These are phyloP conservation scores for Pyrenochaeta sp. DNA, from an alignment of 2,329 filamentous ascomycete species.

Conservation along the genomic window DNA sequence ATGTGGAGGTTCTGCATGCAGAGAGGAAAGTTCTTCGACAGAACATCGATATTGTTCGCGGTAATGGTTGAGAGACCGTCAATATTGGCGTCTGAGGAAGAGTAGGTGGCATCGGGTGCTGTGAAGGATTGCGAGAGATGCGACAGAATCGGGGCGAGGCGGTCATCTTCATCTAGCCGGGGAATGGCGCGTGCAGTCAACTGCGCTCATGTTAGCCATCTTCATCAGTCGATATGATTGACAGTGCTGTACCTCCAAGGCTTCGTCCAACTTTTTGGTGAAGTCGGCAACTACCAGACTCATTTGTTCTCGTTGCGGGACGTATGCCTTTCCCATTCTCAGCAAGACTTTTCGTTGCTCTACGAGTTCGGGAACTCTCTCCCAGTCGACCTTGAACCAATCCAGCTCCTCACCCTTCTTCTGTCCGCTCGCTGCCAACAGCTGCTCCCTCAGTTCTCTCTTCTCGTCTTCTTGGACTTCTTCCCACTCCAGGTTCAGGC, in stretches of 20 bases:
- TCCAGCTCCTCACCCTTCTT: slow-evolving; percentile 74
- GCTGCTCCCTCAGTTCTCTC: slow-evolving; percentile 67
- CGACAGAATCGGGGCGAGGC: slow-evolving; percentile 75
- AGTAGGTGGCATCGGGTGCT: slow-evolving; percentile 85
- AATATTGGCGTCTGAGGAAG: slow-evolving; percentile 73
- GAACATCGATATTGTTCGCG: slow-evolving; percentile 71
- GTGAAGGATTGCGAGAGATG: slow-evolving; percentile 97
- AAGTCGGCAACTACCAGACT: slow-evolving; percentile 93
- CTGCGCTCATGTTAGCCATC: slow-evolving; percentile 50
- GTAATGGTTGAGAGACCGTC: slow-evolving; percentile 72
- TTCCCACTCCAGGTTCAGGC: slow-evolving; percentile 84
- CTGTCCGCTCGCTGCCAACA: slow-evolving; percentile 61
- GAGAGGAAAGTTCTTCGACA: slow-evolving; percentile 83
- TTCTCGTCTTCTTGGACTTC: slow-evolving; percentile 81
- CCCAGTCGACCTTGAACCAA: slow-evolving; percentile 98
- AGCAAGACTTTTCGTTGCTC: slow-evolving; percentile 80
- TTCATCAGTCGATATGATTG: neutral
- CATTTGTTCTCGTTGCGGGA: slow-evolving; percentile 84
- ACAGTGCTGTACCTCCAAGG: slow-evolving; percentile 71
- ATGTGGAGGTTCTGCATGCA: slow-evolving; percentile 95
- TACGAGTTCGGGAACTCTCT: slow-evolving; percentile 87
- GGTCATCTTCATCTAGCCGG: slow-evolving; percentile 93
- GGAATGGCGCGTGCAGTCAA: slow-evolving; percentile 90
- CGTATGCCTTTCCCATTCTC: slow-evolving; percentile 66
- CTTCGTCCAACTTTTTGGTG: slow-evolving; percentile 76